Evolutionary conservation across 371 early-diverging fungal species (phyloP).

Genomic region (Lichtheimia ramosa): DNA sequence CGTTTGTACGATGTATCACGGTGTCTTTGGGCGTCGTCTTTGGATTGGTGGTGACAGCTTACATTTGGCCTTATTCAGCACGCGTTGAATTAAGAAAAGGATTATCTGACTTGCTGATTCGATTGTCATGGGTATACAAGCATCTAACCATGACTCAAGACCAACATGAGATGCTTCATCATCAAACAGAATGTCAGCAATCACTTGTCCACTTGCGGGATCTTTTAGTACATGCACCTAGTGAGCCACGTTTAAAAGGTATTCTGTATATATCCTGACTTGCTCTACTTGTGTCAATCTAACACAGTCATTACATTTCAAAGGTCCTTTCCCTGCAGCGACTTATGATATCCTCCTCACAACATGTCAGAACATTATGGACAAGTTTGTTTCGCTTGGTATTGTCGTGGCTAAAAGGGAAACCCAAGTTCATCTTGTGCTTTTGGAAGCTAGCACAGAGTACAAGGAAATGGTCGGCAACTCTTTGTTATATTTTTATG

Average conservation of each 20-base stretch:
- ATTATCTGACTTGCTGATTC: slow-evolving; percentile 60
- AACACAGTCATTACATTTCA: slow-evolving; percentile 62
- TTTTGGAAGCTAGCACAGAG: slow-evolving; percentile 55
- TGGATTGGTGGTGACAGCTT: slow-evolving; percentile 51
- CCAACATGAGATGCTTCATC: slow-evolving; percentile 12
- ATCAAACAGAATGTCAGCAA: slow-evolving; percentile 27
- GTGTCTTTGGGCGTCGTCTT: slow-evolving; percentile 67
- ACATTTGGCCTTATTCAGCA: slow-evolving; percentile 84
- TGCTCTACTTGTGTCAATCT: too few species aligned
- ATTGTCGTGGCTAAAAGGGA: slow-evolving; percentile 64
- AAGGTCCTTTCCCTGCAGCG: slow-evolving; percentile 62
- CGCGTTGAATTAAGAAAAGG: slow-evolving; percentile 76
- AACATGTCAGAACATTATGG: slow-evolving; percentile 76
- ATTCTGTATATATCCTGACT: too few species aligned
- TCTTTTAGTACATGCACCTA: slow-evolving; percentile 67
- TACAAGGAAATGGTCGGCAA: slow-evolving; percentile 72
- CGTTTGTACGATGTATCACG: slow-evolving; percentile 63
- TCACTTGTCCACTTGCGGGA: slow-evolving; percentile 53
- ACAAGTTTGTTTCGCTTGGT: slow-evolving; percentile 70
- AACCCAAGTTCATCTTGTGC: slow-evolving; percentile 56
- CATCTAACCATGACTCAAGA: slow-evolving; percentile 38
- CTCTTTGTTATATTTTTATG: slow-evolving; percentile 74
- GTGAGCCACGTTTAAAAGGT: slow-evolving; percentile 78
- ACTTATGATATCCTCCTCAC: slow-evolving; percentile 66
- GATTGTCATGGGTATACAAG: slow-evolving; percentile 67